Conservation (phyloP, 306 rosid species). For the Vicia villosa region DNA sequence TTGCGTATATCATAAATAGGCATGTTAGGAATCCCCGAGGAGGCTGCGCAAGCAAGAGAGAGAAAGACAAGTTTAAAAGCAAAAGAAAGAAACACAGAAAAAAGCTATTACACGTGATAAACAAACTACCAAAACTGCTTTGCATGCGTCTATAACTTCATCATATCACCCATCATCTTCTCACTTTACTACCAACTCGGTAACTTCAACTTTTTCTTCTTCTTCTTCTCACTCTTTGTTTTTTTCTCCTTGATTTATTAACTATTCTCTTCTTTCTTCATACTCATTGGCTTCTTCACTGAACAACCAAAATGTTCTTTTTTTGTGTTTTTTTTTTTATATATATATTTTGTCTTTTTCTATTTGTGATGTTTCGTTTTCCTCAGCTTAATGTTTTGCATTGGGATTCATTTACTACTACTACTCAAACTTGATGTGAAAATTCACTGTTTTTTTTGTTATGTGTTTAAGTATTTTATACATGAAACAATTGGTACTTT, state of each 20-base stretch:
- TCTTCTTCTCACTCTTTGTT: conserved; percentile 32
- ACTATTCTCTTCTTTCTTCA: conserved; percentile 27
- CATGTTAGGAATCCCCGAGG: conserved; percentile 57
- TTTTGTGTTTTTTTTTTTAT: not conserved
- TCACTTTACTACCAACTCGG: conserved; percentile 12
- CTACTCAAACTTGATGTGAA: too few relatives aligned
- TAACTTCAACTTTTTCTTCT: conserved; percentile 16
- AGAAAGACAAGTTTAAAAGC: conserved; percentile 32
- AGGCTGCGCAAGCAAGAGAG: conserved; percentile 57
- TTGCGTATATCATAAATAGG: conserved; percentile 9
- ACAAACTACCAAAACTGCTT: conserved; percentile 39
- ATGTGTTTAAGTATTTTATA: too few relatives aligned
- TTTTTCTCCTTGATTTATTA: conserved; percentile 9
- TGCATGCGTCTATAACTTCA: conserved; percentile 54
- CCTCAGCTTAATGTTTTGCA: conserved; percentile 25
- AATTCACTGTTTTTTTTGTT: too few relatives aligned
- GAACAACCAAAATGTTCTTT: conserved; percentile 40
- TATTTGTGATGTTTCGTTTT: conserved; percentile 43
- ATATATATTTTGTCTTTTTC: conserved; percentile 40
- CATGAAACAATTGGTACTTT: conserved; percentile 43
- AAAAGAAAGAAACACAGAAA: conserved; percentile 28
- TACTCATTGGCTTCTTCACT: conserved; percentile 3
- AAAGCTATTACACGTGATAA: conserved; percentile 48
- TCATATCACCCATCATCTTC: conserved; percentile 15
- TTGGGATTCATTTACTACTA: too few relatives aligned